A percentile compares a stretch with the other conserved stretches of the same genome.
phyloP scores from a whole-genome alignment of 345 rosid genomes.

The Hibiscus trionum region DNA sequence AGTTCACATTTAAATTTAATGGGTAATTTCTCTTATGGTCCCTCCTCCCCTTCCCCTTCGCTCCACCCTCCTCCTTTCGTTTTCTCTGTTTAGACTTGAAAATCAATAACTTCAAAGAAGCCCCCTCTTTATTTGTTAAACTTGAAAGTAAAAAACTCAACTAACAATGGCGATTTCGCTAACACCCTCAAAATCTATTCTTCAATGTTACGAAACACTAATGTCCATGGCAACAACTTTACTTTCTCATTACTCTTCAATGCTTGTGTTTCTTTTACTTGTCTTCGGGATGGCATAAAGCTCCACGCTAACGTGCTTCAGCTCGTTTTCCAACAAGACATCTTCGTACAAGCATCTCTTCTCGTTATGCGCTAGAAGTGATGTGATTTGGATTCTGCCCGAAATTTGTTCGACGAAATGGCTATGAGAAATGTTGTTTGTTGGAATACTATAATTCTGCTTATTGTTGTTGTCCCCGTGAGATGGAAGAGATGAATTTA shows the following conservation, averaged over 20 bases:
- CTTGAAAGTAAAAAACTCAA: neutral
- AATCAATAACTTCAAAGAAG: neutral
- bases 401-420: slow-evolving; percentile 5
- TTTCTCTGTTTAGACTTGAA: too few relatives aligned
- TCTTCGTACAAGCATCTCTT: slow-evolving; percentile 3
- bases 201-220: neutral
- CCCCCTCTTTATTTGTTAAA: neutral
- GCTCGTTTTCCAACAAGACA: neutral
- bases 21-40: too few relatives aligned
- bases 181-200: slow-evolving; percentile 1
- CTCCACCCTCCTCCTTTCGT: too few relatives aligned
- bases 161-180: neutral
- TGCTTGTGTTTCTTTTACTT: neutral
- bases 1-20: too few relatives aligned
- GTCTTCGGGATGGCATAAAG: neutral
- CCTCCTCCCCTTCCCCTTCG: too few relatives aligned
- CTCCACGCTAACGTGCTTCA: slow-evolving; percentile 4
- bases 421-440: neutral
- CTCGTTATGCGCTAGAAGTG: neutral
- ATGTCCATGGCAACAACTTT: slow-evolving; percentile 4
- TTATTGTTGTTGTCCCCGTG: neutral
- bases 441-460: neutral
- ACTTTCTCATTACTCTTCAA: slow-evolving; percentile 11
- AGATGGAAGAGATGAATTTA: too few relatives aligned
- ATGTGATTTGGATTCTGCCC: neutral